Percentiles rank a stretch among this genome's conserved stretches.
Evolutionary conservation across 805 yeast species (phyloP).

Genomic region (Metschnikowia corniflorae): DNA sequence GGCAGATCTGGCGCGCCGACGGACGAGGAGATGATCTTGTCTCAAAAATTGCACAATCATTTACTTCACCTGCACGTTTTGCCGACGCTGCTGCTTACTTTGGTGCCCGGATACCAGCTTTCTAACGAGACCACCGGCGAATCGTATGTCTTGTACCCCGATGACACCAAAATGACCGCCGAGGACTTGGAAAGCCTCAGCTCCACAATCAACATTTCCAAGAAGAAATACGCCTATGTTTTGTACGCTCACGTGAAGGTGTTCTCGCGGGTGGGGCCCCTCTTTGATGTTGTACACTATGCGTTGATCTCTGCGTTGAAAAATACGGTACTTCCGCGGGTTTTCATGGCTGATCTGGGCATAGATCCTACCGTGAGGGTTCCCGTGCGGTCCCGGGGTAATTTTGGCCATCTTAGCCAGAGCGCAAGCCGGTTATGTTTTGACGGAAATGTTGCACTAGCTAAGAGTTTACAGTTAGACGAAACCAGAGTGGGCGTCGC

Average conservation of each 20-base stretch:
- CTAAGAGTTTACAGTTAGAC: conserved; percentile 38
- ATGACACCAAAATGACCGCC: conserved; percentile 36
- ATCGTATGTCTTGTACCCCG: conserved; percentile 50
- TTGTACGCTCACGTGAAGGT: conserved; percentile 73
- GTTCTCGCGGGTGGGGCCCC: conserved; percentile 77
- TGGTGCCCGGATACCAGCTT: conserved; percentile 18
- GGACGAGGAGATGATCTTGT: conserved; percentile 75
- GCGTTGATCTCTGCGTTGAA: conserved; percentile 62
- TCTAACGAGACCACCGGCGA: conserved; percentile 16
- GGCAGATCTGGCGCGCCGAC: conserved; percentile 81
- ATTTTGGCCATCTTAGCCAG: conserved; percentile 46
- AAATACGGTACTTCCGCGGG: conserved; percentile 59
- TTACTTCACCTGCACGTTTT: conserved; percentile 56
- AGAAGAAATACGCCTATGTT: conserved; percentile 38
- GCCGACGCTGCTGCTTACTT: conserved; percentile 21
- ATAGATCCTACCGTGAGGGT: conserved; percentile 49
- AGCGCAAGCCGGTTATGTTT: conserved; percentile 41
- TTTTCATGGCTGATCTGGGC: conserved; percentile 56
- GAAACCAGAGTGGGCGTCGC: conserved; percentile 38
- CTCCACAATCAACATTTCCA: conserved; percentile 18
- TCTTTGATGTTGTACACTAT: conserved; percentile 72
- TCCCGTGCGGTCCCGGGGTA: conserved; percentile 50
- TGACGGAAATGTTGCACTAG: conserved; percentile 39
- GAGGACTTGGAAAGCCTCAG: conserved; percentile 21
- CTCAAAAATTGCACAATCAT: conserved; percentile 62